phyloP scores from a whole-genome alignment of 345 rosid species.

The Aethionema arabicum region DNA sequence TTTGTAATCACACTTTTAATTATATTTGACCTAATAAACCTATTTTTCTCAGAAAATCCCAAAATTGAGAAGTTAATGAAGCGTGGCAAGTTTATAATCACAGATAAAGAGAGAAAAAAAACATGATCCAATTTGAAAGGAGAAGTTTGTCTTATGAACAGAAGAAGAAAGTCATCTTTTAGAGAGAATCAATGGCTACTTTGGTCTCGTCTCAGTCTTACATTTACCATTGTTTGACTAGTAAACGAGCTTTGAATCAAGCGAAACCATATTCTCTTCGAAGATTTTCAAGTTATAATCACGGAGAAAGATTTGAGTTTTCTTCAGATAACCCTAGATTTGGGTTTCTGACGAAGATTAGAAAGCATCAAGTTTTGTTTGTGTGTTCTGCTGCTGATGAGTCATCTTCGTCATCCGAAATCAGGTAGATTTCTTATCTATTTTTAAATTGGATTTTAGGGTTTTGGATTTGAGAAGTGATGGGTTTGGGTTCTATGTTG shows the following conservation, averaged over 20 bases:
- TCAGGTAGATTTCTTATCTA: slow-evolving; percentile 42
- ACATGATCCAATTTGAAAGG: slow-evolving; percentile 19
- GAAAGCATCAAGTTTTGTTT: slow-evolving; percentile 22
- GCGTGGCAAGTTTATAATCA: slow-evolving; percentile 51
- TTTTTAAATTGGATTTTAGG: background rate
- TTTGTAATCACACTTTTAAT: no score
- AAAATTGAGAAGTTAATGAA: slow-evolving; percentile 8
- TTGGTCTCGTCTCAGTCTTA: slow-evolving; percentile 41
- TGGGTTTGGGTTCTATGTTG: slow-evolving; percentile 5
- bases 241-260: slow-evolving; percentile 14
- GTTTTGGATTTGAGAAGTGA: background rate
- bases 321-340: slow-evolving; percentile 17
- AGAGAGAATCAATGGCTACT: slow-evolving; percentile 42
- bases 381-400: slow-evolving; percentile 58
- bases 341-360: slow-evolving; percentile 3
- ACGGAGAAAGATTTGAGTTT: slow-evolving; percentile 12
- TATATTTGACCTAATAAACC: background rate
- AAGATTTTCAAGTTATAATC: slow-evolving; percentile 28
- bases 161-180: slow-evolving; percentile 1
- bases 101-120: slow-evolving; percentile 1
- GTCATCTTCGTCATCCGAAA: slow-evolving; percentile 54
- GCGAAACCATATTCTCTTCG: slow-evolving; percentile 14
- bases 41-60: background rate
- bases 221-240: slow-evolving; percentile 30
- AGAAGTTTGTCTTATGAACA: slow-evolving; percentile 25